Evolutionary conservation across 148 eudicot genomes (phyloP).

Genomic region (Cornus controversa): DNA sequence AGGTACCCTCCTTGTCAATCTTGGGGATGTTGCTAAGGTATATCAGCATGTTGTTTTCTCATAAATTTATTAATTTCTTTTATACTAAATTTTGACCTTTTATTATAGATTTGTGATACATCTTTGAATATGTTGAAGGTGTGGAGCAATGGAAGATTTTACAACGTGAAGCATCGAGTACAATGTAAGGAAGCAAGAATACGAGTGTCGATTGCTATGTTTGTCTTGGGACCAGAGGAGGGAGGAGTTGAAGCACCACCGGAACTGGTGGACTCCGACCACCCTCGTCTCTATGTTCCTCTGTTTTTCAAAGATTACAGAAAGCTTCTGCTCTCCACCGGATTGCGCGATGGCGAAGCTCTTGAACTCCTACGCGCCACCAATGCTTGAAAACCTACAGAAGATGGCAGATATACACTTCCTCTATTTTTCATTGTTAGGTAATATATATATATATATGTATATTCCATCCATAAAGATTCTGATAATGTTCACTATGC

Average conservation of each 20-base stretch:
- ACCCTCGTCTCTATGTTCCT: constrained; percentile 17
- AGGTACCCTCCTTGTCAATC: constrained; percentile 60
- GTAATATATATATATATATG: too few species aligned
- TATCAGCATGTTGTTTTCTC: not conserved
- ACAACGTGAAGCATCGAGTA: constrained; percentile 34
- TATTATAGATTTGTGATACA: not conserved
- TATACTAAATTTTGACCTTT: too few species aligned
- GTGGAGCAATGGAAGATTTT: constrained; percentile 6
- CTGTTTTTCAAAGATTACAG: constrained; percentile 11
- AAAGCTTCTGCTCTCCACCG: constrained; percentile 1
- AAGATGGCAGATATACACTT: too few species aligned
- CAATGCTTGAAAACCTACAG: not conserved
- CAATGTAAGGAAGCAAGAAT: constrained; percentile 23
- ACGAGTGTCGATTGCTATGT: constrained; percentile 2
- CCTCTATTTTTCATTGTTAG: too few species aligned
- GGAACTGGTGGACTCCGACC: constrained; percentile 13
- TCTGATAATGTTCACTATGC: too few species aligned
- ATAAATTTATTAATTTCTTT: too few species aligned
- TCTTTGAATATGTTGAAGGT: not conserved
- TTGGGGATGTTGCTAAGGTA: constrained; percentile 68
- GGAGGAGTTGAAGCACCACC: constrained; percentile 12
- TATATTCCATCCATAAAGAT: too few species aligned
- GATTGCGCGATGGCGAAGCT: constrained; percentile 6
- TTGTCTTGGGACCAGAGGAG: constrained; percentile 14
- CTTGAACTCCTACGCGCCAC: not conserved